phyloP scores from a whole-genome alignment of 306 rosid species.

The Acacia acuminata region DNA sequence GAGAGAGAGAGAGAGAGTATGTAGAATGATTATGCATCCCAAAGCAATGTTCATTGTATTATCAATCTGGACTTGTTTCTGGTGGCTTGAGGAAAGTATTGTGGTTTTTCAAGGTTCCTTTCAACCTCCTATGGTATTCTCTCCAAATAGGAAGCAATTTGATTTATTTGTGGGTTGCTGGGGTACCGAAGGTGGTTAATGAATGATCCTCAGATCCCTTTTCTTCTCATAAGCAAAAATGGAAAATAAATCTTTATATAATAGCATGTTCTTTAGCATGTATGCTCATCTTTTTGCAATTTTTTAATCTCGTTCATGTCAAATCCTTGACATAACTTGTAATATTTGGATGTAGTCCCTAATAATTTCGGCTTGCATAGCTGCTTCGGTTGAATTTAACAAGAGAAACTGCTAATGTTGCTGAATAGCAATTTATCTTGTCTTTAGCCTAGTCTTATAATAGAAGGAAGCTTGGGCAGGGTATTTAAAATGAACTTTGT shows the following conservation, averaged over 20 bases:
- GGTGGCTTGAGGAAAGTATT: neutral
- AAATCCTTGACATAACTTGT: neutral
- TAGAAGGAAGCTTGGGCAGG: neutral
- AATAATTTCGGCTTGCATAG: neutral
- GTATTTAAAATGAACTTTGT: neutral
- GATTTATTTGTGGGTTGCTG: neutral
- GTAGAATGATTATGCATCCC: neutral
- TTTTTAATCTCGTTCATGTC: neutral
- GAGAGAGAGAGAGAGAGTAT: neutral
- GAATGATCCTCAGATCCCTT: neutral
- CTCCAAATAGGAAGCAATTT: neutral
- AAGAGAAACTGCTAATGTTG: no score
- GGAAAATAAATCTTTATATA: neutral
- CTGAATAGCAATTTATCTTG: neutral
- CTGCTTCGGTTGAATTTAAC: neutral
- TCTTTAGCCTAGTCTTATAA: neutral
- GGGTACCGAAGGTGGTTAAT: neutral
- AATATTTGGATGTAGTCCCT: neutral
- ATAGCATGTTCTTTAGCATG: neutral
- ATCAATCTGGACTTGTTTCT: neutral
- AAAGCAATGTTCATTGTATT: neutral
- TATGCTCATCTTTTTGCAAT: neutral
- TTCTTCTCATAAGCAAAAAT: neutral
- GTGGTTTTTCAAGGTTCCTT: neutral
- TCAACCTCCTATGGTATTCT: neutral